Percentiles rank a stretch among this genome's conserved stretches.
Conservation (phyloP, 768 basidiomycete species). For the Krasilnikovozyma curviuscula region DNA sequence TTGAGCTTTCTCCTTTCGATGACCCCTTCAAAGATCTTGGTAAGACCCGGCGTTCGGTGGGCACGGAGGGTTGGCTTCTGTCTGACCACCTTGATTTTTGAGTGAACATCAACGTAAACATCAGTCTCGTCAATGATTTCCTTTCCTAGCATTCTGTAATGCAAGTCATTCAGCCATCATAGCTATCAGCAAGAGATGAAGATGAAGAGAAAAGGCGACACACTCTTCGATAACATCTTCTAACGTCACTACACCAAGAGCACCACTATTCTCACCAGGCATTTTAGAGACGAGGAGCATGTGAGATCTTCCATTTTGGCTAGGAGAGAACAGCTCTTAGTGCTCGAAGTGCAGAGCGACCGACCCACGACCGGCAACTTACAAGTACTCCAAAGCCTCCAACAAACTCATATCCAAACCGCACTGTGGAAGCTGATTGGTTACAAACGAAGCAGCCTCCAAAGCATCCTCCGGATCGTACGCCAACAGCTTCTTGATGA, state of each 20-base stretch:
- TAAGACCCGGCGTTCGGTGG: neutral
- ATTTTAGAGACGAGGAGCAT: slow-evolving; percentile 18
- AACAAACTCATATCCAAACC: neutral
- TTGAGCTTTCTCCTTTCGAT: too few species aligned
- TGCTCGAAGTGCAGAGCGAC: neutral
- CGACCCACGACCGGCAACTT: too few species aligned
- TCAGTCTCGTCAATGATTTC: slow-evolving; percentile 3
- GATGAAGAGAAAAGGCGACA: neutral
- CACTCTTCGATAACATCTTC: slow-evolving; percentile 23
- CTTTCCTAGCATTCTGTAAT: neutral
- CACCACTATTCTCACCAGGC: slow-evolving; percentile 16
- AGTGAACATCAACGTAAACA: slow-evolving; percentile 1
- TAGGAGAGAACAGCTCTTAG: neutral
- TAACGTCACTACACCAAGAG: slow-evolving; percentile 20
- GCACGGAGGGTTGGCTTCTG: neutral
- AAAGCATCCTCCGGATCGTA: slow-evolving; percentile 22
- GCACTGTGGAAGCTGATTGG: neutral
- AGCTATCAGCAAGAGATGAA: neutral
- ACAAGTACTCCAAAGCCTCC: slow-evolving; percentile 20
- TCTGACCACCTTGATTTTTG: neutral
- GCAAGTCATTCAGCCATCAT: neutral
- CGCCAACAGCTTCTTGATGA: slow-evolving; percentile 16
- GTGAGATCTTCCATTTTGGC: slow-evolving; percentile 21
- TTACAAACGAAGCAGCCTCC: slow-evolving; percentile 12
- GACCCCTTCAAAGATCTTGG: neutral